Evolutionary conservation across 108 stramenopile species (phyloP).

Genomic region (Mayamaea pseudoterrestris): DNA sequence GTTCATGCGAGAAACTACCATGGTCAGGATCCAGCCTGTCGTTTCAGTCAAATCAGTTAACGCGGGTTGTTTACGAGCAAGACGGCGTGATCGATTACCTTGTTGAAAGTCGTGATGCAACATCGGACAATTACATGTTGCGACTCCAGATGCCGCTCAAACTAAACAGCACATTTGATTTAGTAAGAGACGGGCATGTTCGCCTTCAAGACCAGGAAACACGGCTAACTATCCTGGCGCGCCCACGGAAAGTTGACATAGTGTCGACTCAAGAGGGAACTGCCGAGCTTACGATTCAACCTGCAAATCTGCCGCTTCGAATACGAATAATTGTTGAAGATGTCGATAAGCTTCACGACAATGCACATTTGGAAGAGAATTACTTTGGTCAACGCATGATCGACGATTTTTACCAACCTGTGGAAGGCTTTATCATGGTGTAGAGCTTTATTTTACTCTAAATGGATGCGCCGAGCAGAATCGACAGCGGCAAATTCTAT

Average conservation of each 20-base stretch:
- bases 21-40: too few species aligned
- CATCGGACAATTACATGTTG: neutral
- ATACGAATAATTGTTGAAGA: conserved; percentile 44
- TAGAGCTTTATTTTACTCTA: too few species aligned
- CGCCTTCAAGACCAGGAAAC: conserved; percentile 6
- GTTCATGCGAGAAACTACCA: conserved; percentile 4
- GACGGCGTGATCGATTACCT: conserved; percentile 32
- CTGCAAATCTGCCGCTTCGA: conserved; percentile 10
- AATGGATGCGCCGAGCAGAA: too few species aligned
- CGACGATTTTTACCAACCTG: conserved; percentile 29
- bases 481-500: too few species aligned
- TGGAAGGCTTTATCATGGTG: conserved; percentile 9
- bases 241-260: neutral
- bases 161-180: neutral
- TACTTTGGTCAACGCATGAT: conserved; percentile 40
- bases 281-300: neutral
- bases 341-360: conserved; percentile 33
- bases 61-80: conserved; percentile 14
- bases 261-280: neutral
- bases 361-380: conserved; percentile 11
- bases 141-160: neutral
- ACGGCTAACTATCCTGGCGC: conserved; percentile 1
- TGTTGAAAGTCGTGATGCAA: conserved; percentile 4
- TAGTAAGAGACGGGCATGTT: too few species aligned
- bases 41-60: conserved; percentile 1